Conservation (phyloP, 768 basidiomycete species). For the Podaxis carcinomalis region DNA sequence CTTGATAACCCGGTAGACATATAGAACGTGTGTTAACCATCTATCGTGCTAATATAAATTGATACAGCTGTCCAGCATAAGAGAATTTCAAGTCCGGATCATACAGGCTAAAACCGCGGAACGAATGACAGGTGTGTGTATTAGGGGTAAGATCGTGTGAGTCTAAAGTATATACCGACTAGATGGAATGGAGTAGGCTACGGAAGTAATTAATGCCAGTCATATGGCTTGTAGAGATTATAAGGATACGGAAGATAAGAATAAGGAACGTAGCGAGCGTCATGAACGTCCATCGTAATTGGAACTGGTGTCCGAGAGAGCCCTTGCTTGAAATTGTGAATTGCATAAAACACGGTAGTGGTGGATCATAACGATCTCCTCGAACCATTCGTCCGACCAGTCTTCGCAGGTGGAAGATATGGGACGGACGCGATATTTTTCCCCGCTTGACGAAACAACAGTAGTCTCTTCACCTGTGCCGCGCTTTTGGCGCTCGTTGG, state of each 20-base stretch:
- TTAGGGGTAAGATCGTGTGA: slow-evolving; percentile 3
- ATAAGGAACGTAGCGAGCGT: slow-evolving; percentile 9
- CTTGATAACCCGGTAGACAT: slow-evolving; percentile 16
- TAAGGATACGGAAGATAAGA: slow-evolving; percentile 5
- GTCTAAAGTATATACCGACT: background rate
- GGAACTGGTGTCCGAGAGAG: slow-evolving; percentile 10
- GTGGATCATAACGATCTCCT: slow-evolving; percentile 57
- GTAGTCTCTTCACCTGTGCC: slow-evolving; percentile 35
- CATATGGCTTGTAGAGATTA: slow-evolving; percentile 10
- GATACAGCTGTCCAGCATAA: background rate
- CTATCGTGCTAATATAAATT: slow-evolving; percentile 6
- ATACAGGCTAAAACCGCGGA: slow-evolving; percentile 4
- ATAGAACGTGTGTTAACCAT: slow-evolving; percentile 2
- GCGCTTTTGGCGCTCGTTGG: slow-evolving; percentile 54
- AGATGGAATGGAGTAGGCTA: background rate
- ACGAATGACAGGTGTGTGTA: slow-evolving; percentile 11
- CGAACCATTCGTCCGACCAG: slow-evolving; percentile 61
- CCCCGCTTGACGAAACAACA: slow-evolving; percentile 32
- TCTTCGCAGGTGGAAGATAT: slow-evolving; percentile 44
- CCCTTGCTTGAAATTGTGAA: slow-evolving; percentile 20
- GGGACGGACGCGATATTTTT: slow-evolving; percentile 44
- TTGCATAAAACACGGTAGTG: slow-evolving; percentile 37
- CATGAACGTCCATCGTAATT: slow-evolving; percentile 12
- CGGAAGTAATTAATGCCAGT: slow-evolving; percentile 5
- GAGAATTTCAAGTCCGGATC: slow-evolving; percentile 4